Conservation (phyloP, 2,329 filamentous ascomycete genomes). For the Stagonosporopsis rhizophila region DNA sequence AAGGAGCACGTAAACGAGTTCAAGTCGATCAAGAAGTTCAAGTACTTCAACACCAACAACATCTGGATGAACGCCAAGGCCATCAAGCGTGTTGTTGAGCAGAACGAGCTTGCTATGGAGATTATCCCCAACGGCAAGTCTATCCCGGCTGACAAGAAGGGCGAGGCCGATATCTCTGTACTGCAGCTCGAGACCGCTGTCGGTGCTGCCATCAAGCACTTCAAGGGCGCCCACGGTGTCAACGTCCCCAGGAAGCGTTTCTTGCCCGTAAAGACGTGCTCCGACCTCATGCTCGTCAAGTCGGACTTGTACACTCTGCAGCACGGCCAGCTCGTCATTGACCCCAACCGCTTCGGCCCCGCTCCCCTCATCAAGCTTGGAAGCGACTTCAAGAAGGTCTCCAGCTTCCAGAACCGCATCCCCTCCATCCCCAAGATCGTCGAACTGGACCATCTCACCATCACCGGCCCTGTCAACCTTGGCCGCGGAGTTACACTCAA, state of each 20-base stretch:
- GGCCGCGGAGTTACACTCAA: conserved; percentile 95
- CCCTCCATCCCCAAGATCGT: conserved; percentile 88
- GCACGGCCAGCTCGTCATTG: conserved; percentile 97
- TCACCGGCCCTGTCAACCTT: conserved; percentile 96
- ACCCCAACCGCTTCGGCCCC: conserved; percentile 93
- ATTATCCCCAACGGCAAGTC: conserved; percentile 99
- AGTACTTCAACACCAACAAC: conserved; percentile 99
- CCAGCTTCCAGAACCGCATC: conserved; percentile 90
- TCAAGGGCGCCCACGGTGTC: conserved; percentile 97
- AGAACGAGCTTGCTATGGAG: conserved; percentile 98
- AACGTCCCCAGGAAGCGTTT: conserved; percentile 97
- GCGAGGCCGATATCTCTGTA: conserved; percentile 96
- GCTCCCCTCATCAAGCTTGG: conserved; percentile 99
- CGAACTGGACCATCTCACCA: conserved; percentile 93
- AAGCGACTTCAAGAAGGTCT: conserved; percentile 99
- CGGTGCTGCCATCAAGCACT: conserved; percentile 97
- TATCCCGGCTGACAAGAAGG: conserved; percentile 99
- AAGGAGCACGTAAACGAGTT: conserved; percentile 99
- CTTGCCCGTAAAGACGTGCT: conserved; percentile 99
- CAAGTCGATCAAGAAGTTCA: conserved; percentile 99
- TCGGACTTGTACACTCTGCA: conserved; percentile 98
- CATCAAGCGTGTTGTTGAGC: conserved; percentile 98
- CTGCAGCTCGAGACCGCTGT: conserved; percentile 98
- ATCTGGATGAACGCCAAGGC: conserved; percentile 99
- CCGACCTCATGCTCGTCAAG: conserved; percentile 99